Evolutionary conservation across 2,329 filamentous ascomycete species (phyloP).

Genomic region (Pyrenochaeta sp.): DNA sequence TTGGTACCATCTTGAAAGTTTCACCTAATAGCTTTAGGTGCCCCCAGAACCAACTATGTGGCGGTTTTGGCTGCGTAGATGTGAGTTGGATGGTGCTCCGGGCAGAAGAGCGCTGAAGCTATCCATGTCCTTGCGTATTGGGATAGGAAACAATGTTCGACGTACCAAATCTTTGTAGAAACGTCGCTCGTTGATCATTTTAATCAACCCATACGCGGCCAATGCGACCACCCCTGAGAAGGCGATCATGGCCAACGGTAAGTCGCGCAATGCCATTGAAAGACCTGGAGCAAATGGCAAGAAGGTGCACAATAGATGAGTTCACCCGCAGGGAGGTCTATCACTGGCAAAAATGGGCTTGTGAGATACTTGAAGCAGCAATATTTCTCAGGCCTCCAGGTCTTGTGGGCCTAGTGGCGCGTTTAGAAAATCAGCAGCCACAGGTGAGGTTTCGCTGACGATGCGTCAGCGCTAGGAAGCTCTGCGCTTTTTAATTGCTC

Average conservation of each 20-base stretch:
- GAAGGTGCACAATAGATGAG: not conserved
- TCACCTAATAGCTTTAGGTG: slow-evolving; percentile 52
- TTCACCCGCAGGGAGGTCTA: not conserved
- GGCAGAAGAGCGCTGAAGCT: no score
- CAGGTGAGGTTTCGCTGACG: not conserved
- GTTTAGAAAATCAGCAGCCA: not conserved
- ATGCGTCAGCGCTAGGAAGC: not conserved
- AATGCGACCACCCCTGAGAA: slow-evolving; percentile 17
- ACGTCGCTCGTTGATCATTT: slow-evolving; percentile 29
- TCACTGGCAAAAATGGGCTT: not conserved
- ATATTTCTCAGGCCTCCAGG: not conserved
- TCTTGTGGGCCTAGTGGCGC: not conserved
- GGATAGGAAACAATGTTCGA: not conserved
- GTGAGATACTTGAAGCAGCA: not conserved
- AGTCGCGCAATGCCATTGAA: slow-evolving; percentile 7
- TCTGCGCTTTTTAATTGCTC: not conserved
- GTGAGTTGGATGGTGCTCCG: not conserved
- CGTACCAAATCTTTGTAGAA: slow-evolving; percentile 35
- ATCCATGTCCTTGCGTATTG: no score
- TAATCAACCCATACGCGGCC: slow-evolving; percentile 26
- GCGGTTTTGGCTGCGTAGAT: slow-evolving; percentile 47
- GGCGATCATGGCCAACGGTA: slow-evolving; percentile 23
- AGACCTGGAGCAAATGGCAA: not conserved
- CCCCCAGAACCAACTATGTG: slow-evolving; percentile 53
- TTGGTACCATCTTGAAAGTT: slow-evolving; percentile 43